Percentiles rank a stretch among this genome's conserved stretches.
Evolutionary conservation across 2,329 filamentous ascomycete species (phyloP).

Genomic region (Cryphonectria japonica): DNA sequence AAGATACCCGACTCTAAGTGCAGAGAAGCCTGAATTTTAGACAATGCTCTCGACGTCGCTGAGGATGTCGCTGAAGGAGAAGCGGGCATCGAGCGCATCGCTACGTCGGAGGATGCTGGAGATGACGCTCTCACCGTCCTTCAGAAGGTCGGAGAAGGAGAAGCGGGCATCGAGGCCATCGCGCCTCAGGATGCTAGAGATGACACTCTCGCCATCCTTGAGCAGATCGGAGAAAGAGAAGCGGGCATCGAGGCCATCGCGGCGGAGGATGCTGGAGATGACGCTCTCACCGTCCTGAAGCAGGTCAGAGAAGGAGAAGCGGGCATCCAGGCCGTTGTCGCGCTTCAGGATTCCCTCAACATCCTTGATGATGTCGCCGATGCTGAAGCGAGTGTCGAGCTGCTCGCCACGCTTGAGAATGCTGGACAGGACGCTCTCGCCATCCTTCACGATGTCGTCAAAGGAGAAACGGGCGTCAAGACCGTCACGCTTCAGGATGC

Average conservation of each 20-base stretch:
- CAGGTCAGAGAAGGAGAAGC: slow-evolving; percentile 10
- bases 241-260: slow-evolving; percentile 6
- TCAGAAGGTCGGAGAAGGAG: slow-evolving; percentile 7
- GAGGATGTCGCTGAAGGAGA: slow-evolving; percentile 2
- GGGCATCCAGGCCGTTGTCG: slow-evolving; percentile 6
- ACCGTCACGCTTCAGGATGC: slow-evolving; percentile 7
- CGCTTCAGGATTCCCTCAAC: background rate
- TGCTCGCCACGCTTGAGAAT: slow-evolving; percentile 9
- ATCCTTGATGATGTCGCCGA: background rate
- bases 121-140: slow-evolving; percentile 4
- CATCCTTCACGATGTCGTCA: slow-evolving; percentile 1
- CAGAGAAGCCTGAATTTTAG: background rate
- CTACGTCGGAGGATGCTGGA: slow-evolving; percentile 6
- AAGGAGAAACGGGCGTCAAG: slow-evolving; percentile 11
- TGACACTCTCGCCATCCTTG: slow-evolving; percentile 9
- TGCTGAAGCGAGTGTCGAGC: slow-evolving; percentile 2
- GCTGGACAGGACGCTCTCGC: background rate
- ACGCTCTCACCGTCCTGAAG: slow-evolving; percentile 7
- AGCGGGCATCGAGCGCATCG: slow-evolving; percentile 6
- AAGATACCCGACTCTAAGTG: background rate
- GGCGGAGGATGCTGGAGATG: background rate
- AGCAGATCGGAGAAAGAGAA: background rate
- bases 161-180: slow-evolving; percentile 8
- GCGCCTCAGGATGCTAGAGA: background rate
- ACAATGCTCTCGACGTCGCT: slow-evolving; percentile 6